Evolutionary conservation across 2,329 filamentous ascomycete species (phyloP), one percentile per base, ranked within the genome.

Genomic region (Pseudogymnoascus sp.): DNA sequence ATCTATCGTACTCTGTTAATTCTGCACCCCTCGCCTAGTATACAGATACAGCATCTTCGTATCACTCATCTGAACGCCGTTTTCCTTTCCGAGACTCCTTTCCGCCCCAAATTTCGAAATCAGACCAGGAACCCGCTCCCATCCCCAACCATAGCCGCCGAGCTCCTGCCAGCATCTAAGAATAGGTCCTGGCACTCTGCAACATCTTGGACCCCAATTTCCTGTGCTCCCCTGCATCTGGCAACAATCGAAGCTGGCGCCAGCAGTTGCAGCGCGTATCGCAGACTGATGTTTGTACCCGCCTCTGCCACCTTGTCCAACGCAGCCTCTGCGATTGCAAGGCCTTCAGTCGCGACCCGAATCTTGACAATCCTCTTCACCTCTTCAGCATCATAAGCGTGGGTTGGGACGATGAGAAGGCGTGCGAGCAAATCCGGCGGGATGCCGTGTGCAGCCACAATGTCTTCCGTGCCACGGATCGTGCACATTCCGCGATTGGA

Each of bases 401-500:
- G 90, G 17, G 95, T 99, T 50, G 95, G 95, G 72, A 99, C 88
- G 78, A 99, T 97, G 73, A 99, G 89, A 63, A 99, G 86, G 65
- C 95, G 91, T 62, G 91, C 89, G 63, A 99, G 84, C 69, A 99
- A 92, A 76, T 99, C 95, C 9, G 93, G 86, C 15, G 95, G 95
- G 69, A 99, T 88, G 72, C 95, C 95, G 78, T 99, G 95, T 3
- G 95, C 91, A 63, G 92, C 91, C 70, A 89, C 82, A 73, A 95
- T 83, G 75, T 90, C 85, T 70, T 89, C 84, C 63, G 90, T 93
- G 73, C 93, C 93, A 70, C 92, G 90, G 73, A 99, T 95, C 68
- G 91, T 90, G 68, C 91, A 93, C 81, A 93, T 88, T 75, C 95
- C 95, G 72, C 95, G 89, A 80, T 99, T 99, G 44, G 95, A 97